Base-by-base conservation (phyloP, 2,329 filamentous ascomycete species). In the Phyllosticta citrichinensis region DNA sequence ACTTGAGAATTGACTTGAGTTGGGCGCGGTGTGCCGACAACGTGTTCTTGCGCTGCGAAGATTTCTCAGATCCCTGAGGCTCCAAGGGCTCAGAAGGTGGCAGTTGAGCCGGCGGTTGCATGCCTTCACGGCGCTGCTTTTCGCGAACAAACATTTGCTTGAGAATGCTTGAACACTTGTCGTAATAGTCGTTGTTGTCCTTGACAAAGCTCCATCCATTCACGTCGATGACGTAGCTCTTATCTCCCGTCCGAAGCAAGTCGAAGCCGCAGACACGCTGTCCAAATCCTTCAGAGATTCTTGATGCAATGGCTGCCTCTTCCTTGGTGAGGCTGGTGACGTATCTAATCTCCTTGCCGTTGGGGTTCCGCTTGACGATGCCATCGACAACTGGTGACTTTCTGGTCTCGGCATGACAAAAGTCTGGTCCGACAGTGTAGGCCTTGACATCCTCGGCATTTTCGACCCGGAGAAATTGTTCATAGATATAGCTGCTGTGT, bases 201-300 rank as follows among this genome's bases (percentile, higher is more conserved):
- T 99, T 99, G 73, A 99, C 94, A 69, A 99, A 99, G 71, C 93
- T 97, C 95, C 95, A 99, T 12, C 94, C 94, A 73, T 99, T 99
- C 67, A 99, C 94, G 69, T 99, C 94, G 66, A 99, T 99, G 56
- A 99, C 94, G 75, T 91, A 99, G 72, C 93, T 97, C 73, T 90
- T 90, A 17, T 91, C 90, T 56, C 85, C 87, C 12, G 92, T 91
- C 27, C 95, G 87, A 61, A 99, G 80, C 63, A 99, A 81, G 72
- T 99, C 94, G 69, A 99, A 99, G 0, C 94, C 94, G 71, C 94
- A 99, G 2, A 99, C 92, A 60, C 91, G 82, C 73, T 99, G 94
- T 0, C 93, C 94, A 73, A 99, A 99, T 0, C 91, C 88, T 53
- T 85, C 87, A 2, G 92, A 91, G 63, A 99, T 97, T 68, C 88